Evolutionary conservation across 208 protist genomes (phyloP).

Genomic region (Leptomonas seymouri): DNA sequence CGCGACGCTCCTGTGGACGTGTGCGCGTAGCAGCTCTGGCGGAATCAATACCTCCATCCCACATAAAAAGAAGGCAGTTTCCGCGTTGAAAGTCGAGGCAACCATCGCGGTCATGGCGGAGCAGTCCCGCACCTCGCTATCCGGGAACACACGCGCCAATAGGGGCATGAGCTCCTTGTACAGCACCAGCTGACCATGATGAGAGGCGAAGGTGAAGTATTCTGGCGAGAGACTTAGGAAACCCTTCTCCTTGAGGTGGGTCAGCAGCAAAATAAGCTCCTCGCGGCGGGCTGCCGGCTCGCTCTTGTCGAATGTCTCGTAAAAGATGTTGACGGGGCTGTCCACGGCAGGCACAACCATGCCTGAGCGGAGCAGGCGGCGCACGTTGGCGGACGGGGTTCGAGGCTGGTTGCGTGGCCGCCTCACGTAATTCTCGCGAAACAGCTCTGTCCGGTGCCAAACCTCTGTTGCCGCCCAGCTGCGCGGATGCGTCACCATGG

Average conservation of each 20-base stretch:
- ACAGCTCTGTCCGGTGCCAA: conserved; percentile 42
- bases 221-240: conserved; percentile 46
- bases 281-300: conserved; percentile 28
- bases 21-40: conserved; percentile 10
- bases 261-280: conserved; percentile 28
- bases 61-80: conserved; percentile 65
- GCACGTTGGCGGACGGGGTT: conserved; percentile 10
- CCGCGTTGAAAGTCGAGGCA: conserved; percentile 53
- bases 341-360: conserved; percentile 23
- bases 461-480: conserved; percentile 42
- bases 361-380: conserved; percentile 18
- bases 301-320: conserved; percentile 35
- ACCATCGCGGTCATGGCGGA: conserved; percentile 63
- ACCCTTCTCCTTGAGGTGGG: conserved; percentile 24
- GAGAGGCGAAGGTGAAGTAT: conserved; percentile 22
- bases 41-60: conserved; percentile 35
- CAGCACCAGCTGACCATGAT: conserved; percentile 55
- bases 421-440: conserved; percentile 18
- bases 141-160: conserved; percentile 69
- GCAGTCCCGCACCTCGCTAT: conserved; percentile 59
- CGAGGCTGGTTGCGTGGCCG: conserved; percentile 31
- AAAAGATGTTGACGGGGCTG: conserved; percentile 34
- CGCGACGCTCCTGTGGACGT: neutral
- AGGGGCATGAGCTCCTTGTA: conserved; percentile 62
- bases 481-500: conserved; percentile 38